A percentile compares a stretch with the other conserved stretches of the same genome.
These are phyloP conservation scores for Sicyos baderoa DNA, from an alignment of 306 rosid species.

Conservation along the genomic window DNA sequence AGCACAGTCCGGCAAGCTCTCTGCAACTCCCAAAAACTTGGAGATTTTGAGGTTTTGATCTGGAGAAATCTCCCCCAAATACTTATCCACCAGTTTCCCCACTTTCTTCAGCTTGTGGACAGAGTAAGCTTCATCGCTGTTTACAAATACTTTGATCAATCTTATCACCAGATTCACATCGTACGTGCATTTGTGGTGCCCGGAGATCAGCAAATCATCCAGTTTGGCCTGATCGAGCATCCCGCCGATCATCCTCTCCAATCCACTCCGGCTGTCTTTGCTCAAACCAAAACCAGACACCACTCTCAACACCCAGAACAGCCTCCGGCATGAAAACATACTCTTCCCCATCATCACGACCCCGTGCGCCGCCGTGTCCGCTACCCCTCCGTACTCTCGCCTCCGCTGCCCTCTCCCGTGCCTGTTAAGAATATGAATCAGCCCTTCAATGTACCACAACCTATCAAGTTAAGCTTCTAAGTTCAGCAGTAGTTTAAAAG, in stretches of 20 bases:
- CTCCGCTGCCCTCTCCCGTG: constrained; percentile 19
- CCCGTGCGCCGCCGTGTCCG: constrained; percentile 55
- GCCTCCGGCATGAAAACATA: constrained; percentile 53
- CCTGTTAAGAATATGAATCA: neutral
- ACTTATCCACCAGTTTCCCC: constrained; percentile 53
- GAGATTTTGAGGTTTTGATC: constrained; percentile 60
- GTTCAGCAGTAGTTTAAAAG: neutral
- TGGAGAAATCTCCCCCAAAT: constrained; percentile 61
- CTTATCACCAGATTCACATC: constrained; percentile 64
- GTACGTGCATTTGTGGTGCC: constrained; percentile 36
- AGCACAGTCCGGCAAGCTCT: constrained; percentile 59
- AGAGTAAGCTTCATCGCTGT: constrained; percentile 20
- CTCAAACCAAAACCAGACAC: constrained; percentile 45
- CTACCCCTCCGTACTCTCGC: constrained; percentile 40
- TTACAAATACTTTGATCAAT: constrained; percentile 44
- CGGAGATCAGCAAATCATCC: constrained; percentile 57
- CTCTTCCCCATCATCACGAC: constrained; percentile 37
- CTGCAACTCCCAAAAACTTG: constrained; percentile 60
- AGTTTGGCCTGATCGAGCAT: constrained; percentile 51
- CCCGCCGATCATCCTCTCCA: constrained; percentile 68
- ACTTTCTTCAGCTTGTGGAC: constrained; percentile 47
- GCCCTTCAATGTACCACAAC: neutral
- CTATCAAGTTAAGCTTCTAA: neutral
- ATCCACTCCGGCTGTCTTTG: constrained; percentile 34
- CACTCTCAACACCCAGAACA: constrained; percentile 57